These are phyloP conservation scores for Fusarium clavum DNA, from an alignment of 2,329 filamentous ascomycete species.

Conservation along the genomic window DNA sequence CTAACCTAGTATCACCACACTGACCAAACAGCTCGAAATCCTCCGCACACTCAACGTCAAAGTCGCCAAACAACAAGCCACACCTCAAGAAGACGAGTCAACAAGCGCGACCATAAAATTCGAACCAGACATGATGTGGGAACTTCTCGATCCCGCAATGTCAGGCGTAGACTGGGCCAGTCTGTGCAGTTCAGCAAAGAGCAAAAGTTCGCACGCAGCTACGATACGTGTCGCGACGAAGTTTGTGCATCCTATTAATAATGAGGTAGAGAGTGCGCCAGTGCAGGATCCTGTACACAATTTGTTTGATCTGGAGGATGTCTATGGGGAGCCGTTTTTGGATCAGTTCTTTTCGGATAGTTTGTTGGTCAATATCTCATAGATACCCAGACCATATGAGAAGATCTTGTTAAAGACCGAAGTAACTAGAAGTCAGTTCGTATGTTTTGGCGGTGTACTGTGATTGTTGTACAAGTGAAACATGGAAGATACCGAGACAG, in stretches of 20 bases:
- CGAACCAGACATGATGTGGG: slow-evolving; percentile 42
- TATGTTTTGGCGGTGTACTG: background rate
- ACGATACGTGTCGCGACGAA: slow-evolving; percentile 42
- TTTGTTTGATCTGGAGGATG: slow-evolving; percentile 31
- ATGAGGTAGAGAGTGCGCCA: background rate
- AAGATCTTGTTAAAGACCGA: too few relatives aligned
- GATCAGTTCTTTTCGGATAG: slow-evolving; percentile 43
- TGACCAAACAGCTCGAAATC: slow-evolving; percentile 12
- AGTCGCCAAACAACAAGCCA: slow-evolving; percentile 13
- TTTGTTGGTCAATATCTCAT: slow-evolving; percentile 31
- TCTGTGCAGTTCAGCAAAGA: background rate
- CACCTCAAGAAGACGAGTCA: background rate
- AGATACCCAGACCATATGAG: background rate
- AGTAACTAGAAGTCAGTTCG: too few relatives aligned
- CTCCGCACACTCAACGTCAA: slow-evolving; percentile 30
- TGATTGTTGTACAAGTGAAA: background rate
- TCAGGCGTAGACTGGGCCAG: background rate
- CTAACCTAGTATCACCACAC: background rate
- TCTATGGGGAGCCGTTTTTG: slow-evolving; percentile 34
- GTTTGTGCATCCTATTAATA: slow-evolving; percentile 39
- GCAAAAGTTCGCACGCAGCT: slow-evolving; percentile 3
- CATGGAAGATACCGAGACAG: background rate
- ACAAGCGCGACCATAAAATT: slow-evolving; percentile 29
- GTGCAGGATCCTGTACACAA: background rate
- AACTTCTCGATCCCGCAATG: slow-evolving; percentile 33